Percentiles rank a stretch among this genome's conserved stretches.
phyloP scores from a whole-genome alignment of 1,284 basidiomycete species.

The Ceratobasidium sp. region DNA sequence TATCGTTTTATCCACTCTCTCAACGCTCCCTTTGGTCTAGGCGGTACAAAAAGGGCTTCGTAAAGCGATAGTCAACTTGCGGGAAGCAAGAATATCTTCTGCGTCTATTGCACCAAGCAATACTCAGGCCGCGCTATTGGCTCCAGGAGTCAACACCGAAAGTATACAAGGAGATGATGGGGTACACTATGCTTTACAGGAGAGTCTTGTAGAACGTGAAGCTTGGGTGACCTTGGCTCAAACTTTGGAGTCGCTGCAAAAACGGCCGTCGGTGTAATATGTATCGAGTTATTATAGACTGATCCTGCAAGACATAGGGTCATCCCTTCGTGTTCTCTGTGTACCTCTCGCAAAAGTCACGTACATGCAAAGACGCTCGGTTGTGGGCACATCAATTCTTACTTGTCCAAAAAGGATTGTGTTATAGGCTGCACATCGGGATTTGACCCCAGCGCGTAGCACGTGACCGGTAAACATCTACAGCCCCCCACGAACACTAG shows the following conservation, averaged over 20 bases:
- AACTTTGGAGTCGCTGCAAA: slow-evolving; percentile 62
- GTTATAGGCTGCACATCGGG: neutral
- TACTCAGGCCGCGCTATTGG: slow-evolving; percentile 66
- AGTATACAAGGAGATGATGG: slow-evolving; percentile 51
- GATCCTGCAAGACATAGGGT: too few species aligned
- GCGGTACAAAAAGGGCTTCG: slow-evolving; percentile 79
- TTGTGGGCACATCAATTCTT: too few species aligned
- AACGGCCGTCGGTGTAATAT: slow-evolving; percentile 5
- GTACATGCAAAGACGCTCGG: neutral
- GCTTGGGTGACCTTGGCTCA: slow-evolving; percentile 80
- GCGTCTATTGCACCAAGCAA: slow-evolving; percentile 83
- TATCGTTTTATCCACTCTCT: slow-evolving; percentile 39
- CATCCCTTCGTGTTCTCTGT: too few species aligned
- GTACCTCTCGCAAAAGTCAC: too few species aligned
- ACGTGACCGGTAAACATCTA: slow-evolving; percentile 31
- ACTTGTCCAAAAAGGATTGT: neutral
- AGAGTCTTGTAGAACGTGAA: slow-evolving; percentile 78
- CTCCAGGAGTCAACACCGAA: slow-evolving; percentile 47
- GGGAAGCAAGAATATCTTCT: slow-evolving; percentile 83
- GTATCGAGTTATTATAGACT: too few species aligned
- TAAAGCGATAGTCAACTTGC: slow-evolving; percentile 80
- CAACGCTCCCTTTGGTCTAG: slow-evolving; percentile 58
- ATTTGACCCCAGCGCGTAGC: slow-evolving; percentile 6
- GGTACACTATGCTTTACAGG: slow-evolving; percentile 73
- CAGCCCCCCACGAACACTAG: slow-evolving; percentile 2